Conservation (phyloP, 2,329 filamentous ascomycete genomes). For the Botrytis fabae region DNA sequence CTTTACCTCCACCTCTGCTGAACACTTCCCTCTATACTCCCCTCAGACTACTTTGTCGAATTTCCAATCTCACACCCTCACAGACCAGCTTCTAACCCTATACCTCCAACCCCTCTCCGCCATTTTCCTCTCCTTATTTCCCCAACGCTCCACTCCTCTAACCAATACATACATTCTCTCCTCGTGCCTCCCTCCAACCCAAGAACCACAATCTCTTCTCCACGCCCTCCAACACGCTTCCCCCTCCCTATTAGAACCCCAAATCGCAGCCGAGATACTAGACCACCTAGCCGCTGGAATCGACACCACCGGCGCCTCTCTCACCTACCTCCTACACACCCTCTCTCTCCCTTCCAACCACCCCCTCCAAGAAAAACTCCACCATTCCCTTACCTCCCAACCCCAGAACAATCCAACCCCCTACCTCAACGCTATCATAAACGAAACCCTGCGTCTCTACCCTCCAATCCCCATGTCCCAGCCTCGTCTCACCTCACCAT, state of each 20-base stretch:
- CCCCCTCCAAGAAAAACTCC: conserved; percentile 53
- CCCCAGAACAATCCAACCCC: conserved; percentile 25
- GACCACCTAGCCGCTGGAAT: conserved; percentile 72
- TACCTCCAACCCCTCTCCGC: conserved; percentile 98
- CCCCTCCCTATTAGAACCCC: conserved; percentile 44
- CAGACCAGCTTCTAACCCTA: conserved; percentile 50
- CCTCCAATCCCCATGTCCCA: conserved; percentile 67
- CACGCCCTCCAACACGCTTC: conserved; percentile 58
- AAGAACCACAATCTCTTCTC: conserved; percentile 55
- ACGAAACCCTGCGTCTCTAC: conserved; percentile 62
- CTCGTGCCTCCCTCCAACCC: conserved; percentile 47
- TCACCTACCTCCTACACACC: conserved; percentile 72
- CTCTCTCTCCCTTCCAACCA: conserved; percentile 60
- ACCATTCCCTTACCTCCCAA: conserved; percentile 30
- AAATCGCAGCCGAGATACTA: conserved; percentile 66
- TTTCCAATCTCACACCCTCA: conserved; percentile 32
- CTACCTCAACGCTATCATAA: conserved; percentile 64
- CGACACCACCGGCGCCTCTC: conserved; percentile 68
- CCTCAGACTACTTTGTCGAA: not conserved
- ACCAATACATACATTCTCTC: conserved; percentile 60
- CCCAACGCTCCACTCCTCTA: conserved; percentile 49
- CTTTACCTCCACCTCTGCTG: not conserved
- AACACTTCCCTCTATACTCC: not conserved
- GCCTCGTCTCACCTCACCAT: conserved; percentile 54
- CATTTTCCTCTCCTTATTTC: conserved; percentile 77